Base-by-base conservation (phyloP, 192 early-diverging fungal genomes). In the Gigaspora rosea region DNA sequence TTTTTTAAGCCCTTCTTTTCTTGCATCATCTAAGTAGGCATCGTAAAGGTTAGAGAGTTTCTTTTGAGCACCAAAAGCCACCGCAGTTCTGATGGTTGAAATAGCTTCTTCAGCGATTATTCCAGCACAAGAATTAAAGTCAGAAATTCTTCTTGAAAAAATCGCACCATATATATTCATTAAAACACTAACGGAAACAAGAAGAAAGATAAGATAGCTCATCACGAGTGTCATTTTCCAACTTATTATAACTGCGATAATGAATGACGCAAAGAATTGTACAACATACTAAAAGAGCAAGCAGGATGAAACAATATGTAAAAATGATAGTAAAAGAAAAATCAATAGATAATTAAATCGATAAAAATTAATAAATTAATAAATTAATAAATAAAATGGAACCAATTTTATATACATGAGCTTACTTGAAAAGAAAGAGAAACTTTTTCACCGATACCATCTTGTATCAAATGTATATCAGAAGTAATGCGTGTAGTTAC, bases 61-160 rank as follows among this genome's bases (percentile, higher is more conserved):
- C 16, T 88, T 76, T 84, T 96, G 87, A 8, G 88, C 90, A 70
- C 89, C 89, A 81, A 98, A 97, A 5, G 96, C 86, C 66, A 86
- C 87, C 20, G 97, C 94, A 8, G 96, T 98, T 47, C 94, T 88
- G 64, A 97, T 94, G 27, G 87, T 85, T 22, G 90, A 83, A 32
- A 98, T 81, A 0, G 90, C 95, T 78, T 97, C 91, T 82, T 94
- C 90, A 0, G 94, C 97, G 36, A 98, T 86, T 16, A 87, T 87
- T 57, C 95, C 95, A 6, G 96, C 95, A 32, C 79, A 83, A 7
- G 92, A 94, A 78, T 96, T 96, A 10, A 90, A 85, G 75, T 87
- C 85, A 78, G 85, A 83, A 1, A 85, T 85, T 50, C 79, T 78
- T 47, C 68, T 75, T 15, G 87, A 78, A 52, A 74, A 80, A 58